Base-by-base conservation (phyloP, 139 green algal species). In the Mesotaenium endlicherianum region DNA sequence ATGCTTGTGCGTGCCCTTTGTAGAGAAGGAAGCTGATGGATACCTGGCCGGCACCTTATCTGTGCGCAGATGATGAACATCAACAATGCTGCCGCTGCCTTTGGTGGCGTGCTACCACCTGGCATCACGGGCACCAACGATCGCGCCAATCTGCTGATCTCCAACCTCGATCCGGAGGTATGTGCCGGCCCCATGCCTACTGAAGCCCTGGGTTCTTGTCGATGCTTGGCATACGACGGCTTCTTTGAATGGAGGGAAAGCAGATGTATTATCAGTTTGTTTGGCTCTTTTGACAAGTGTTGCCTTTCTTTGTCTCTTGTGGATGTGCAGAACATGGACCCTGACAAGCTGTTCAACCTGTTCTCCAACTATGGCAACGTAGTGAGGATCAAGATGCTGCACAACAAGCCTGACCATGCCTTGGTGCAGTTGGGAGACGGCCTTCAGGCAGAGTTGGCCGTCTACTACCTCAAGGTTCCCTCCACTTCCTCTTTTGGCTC, bases 321-420 rank as follows among this genome's bases (percentile, higher is more conserved):
- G 47, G 47, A 26, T 75, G 30, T 58, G 45, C 83, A 88, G 83
- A 20, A 55, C 20, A 76, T 86, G 20, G 76, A 82, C n/a, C 41
- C 49, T 3, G 83, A 88, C 78, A 87, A 85, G 78, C 83, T 88
- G 34, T 88, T 88, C 77, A 88, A 88, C 49, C 78, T 88, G 20
- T 86, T 88, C 58, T 88, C 83, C 68, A 88, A 86, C 64, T 88
- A 88, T 36, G 83, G 83, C 69, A 88, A 88, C 40, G 42, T 88
- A 26, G 31, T 88, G 34, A 57, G 77, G 3, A 81, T 87, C 49
- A 88, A 88, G 83, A 84, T 88, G 80, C 40, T 88, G 16, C 78
- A 88, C 40, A 88, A 88, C 60, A 88, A 88, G 78, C 83, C 83
- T 16, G 83, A 88, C 45, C 83, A 88, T 17, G 83, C 83, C 4